Base-by-base conservation (phyloP, 2,329 filamentous ascomycete genomes). In the Ophiocordyceps camponoti-saundersi region DNA sequence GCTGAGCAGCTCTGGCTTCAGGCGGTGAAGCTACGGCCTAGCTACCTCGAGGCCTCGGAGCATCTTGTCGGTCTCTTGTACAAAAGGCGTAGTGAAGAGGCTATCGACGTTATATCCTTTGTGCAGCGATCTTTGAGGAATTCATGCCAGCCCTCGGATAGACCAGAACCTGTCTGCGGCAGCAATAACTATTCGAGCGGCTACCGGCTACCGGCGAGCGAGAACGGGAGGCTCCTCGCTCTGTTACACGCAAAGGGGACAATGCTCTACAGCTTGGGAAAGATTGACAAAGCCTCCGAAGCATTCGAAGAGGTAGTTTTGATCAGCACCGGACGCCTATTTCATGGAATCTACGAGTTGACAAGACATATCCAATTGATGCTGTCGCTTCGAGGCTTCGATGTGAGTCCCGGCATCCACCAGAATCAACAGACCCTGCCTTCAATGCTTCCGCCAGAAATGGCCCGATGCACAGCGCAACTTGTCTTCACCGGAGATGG, bases 191-290 rank as follows among this genome's bases (percentile, higher is more conserved):
- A 59, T 20, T 61, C 61, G 16, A 63, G 61, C 61, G 89, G 88
- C 16, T 96, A 94, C 61, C 76, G 79, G 15, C 80, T 98, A 42
- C 76, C 88, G 6, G 88, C 82, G 2, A 79, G 75, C 42, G 92
- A 98, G 54, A 96, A 95, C 59, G 92, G 90, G 10, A 79, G 92
- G 49, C 87, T 98, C 57, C 73, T 98, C 42, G 85, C 88, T n/a
- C 72, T 98, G 16, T 80, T 96, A 40, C 92, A 98, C 64, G 89
- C 90, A 20, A 98, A 96, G 63, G 92, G 90, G n/a, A 96, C 96
- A 52, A 93, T 96, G 82, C 72, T 96, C 2, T 98, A 98, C 63
- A 80, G 85, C 23, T 67, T 93, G 29, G 90, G 90, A 43, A 82
- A 95, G 53, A 84, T 92, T 52, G 70, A 73, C 39, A 77, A 73